These are phyloP conservation scores for Sphaerobolus stellatus DNA, from an alignment of 1,284 basidiomycete genomes.

Conservation along the genomic window DNA sequence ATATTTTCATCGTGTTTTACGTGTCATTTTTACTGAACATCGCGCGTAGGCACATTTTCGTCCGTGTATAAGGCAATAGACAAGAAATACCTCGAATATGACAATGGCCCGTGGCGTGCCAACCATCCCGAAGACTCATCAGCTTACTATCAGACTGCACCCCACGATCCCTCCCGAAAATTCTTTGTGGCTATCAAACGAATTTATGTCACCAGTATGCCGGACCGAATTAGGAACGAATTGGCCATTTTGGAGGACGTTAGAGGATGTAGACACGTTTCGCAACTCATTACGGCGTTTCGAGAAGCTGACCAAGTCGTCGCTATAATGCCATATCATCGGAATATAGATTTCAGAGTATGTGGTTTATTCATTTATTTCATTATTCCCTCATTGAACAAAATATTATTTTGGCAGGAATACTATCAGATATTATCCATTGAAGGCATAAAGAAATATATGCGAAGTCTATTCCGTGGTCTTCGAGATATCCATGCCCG, in stretches of 20 bases:
- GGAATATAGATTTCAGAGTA: slow-evolving; percentile 92
- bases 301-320: slow-evolving; percentile 91
- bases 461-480: slow-evolving; percentile 89
- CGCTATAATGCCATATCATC: slow-evolving; percentile 91
- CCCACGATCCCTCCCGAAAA: slow-evolving; percentile 43
- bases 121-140: slow-evolving; percentile 58
- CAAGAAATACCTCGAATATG: slow-evolving; percentile 69
- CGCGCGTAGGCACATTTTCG: slow-evolving; percentile 88
- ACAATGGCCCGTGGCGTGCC: slow-evolving; percentile 82
- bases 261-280: slow-evolving; percentile 80
- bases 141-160: slow-evolving; percentile 56
- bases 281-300: slow-evolving; percentile 94
- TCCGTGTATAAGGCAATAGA: slow-evolving; percentile 98
- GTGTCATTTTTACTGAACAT: not conserved
- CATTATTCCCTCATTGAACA: not conserved
- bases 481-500: slow-evolving; percentile 88
- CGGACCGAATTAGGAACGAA: slow-evolving; percentile 92
- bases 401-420: slow-evolving; percentile 47
- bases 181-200: slow-evolving; percentile 94
- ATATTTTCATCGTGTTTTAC: not conserved
- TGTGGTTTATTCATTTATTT: slow-evolving; percentile 27
- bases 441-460: slow-evolving; percentile 80
- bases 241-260: slow-evolving; percentile 88
- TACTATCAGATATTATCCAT: slow-evolving; percentile 74
- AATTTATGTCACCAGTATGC: slow-evolving; percentile 95